A percentile compares a stretch with the other conserved stretches of the same genome.
Conservation (phyloP, 345 rosid species). For the Corymbia maculata region DNA sequence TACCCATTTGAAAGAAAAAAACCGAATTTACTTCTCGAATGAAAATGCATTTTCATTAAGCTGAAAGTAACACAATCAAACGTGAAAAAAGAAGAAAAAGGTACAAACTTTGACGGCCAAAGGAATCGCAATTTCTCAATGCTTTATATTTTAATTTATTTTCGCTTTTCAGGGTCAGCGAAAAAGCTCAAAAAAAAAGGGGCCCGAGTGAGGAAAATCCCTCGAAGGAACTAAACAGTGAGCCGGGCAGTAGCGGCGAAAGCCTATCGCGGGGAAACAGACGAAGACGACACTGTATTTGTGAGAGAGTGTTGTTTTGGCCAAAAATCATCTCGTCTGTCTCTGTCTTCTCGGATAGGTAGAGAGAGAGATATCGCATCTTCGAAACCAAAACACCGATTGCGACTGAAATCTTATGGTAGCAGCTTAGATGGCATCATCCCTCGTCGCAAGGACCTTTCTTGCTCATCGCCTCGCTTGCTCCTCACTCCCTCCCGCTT, state of each 20-base stretch:
- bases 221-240: not conserved
- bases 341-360: no score
- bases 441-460: not conserved
- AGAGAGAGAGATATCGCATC: not conserved
- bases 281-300: not conserved
- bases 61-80: not conserved
- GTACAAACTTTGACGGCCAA: not conserved
- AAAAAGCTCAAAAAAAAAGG: not conserved
- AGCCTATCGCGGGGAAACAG: not conserved
- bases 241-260: not conserved
- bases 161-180: not conserved
- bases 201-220: not conserved
- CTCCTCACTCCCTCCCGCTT: not conserved
- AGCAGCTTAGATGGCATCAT: slow-evolving; percentile 1
- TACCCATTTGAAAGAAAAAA: not conserved
- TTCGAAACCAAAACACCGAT: not conserved
- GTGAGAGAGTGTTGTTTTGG: no score
- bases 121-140: not conserved
- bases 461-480: not conserved
- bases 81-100: no score
- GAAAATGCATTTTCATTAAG: not conserved
- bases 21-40: not conserved
- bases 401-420: not conserved
- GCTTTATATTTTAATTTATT: not conserved
- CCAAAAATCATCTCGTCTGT: no score